Base-by-base conservation (phyloP, 2,329 filamentous ascomycete genomes). In the Beauveria rudraprayagi region DNA sequence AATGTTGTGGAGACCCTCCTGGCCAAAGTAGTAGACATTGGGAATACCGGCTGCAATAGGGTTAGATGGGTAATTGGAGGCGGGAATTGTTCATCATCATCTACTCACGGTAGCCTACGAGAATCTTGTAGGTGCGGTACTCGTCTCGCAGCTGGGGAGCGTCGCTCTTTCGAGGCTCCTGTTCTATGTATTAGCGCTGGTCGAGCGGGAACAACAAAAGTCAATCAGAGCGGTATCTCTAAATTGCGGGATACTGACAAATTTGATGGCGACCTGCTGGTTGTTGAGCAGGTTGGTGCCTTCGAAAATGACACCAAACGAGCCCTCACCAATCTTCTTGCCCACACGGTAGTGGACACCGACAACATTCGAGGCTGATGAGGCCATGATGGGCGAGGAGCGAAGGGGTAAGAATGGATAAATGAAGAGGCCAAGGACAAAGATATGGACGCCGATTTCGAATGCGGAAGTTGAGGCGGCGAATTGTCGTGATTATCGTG, bases 241-340 rank as follows among this genome's bases (percentile, higher is more conserved):
- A 40, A n/a, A 16, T 4, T 11, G 50, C 17, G 54, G 54, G 19
- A 7, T 61, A 87, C 90, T 72, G 79, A 96, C 91, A 78, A 99
- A 99, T 82, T 99, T 99, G 82, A 99, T 99, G 71, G 94, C 94
- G 65, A 99, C 93, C 79, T 97, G 92, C 77, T 97, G 94, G 78
- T 96, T 97, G 82, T 99, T 99, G 76, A 99, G 83, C 69, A 99
- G 83, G 76, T 99, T 99, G 72, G 92, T 97, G 68, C 94, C 94
- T 78, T 97, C 94, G 72, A 97, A 97, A 73, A 97, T 97, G 69
- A 97, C 94, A 81, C 93, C 93, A 72, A 97, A 97, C 44, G 92
- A 96, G 66, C 93, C 93, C 84, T 97, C 94, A 75, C 94, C 94
- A 69, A 99, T 97, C 82, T 99, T 99, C 85, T 97, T 97, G 70